Evolutionary conservation across 306 rosid species (phyloP).

Genomic region (Geum urbanum): DNA sequence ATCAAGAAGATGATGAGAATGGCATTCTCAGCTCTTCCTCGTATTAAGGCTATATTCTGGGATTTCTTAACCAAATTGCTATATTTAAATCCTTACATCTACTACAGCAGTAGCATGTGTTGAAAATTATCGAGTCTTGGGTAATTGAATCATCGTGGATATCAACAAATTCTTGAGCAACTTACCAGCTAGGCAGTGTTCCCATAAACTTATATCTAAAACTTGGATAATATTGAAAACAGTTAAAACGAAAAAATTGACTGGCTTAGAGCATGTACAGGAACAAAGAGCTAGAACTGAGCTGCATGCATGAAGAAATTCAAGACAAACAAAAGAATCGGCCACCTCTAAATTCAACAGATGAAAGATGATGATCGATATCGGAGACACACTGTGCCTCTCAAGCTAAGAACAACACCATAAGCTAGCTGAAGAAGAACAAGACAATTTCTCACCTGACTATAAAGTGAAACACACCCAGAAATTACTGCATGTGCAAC

Average conservation of each 20-base stretch:
- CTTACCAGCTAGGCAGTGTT: neutral
- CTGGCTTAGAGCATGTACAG: too few relatives aligned
- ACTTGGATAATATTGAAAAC: neutral
- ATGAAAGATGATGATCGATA: neutral
- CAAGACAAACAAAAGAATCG: neutral
- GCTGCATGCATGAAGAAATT: conserved; percentile 14
- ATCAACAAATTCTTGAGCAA: neutral
- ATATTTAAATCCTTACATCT: neutral
- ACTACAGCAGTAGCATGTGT: neutral
- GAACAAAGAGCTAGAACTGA: neutral
- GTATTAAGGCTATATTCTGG: neutral
- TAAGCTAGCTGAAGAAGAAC: neutral
- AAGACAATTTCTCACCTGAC: conserved; percentile 10
- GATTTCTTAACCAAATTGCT: neutral
- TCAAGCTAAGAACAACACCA: conserved; percentile 5
- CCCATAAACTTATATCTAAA: neutral
- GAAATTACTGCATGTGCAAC: neutral
- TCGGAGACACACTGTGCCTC: neutral
- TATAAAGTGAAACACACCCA: neutral
- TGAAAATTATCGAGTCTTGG: neutral
- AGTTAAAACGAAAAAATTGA: neutral
- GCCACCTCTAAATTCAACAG: neutral
- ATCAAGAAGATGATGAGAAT: conserved; percentile 6
- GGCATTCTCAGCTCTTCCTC: neutral
- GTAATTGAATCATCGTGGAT: neutral